Evolutionary conservation across 1,284 basidiomycete species (phyloP).

Genomic region (Sporisorium iseilematis-ciliati): DNA sequence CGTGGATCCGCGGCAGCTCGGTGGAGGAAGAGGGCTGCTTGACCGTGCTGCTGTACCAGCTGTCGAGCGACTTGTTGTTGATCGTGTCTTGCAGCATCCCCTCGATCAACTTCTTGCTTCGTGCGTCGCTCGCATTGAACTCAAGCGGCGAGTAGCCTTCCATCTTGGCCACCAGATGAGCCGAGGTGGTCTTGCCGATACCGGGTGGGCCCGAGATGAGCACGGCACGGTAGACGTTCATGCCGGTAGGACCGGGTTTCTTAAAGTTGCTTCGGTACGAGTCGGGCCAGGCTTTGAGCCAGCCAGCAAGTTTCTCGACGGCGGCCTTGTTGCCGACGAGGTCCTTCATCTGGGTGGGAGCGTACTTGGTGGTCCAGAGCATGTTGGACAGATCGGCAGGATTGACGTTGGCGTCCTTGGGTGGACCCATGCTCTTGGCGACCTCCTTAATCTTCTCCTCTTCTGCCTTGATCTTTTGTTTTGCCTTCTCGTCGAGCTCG

Average conservation of each 20-base stretch:
- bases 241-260: constrained; percentile 91
- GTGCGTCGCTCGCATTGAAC: constrained; percentile 92
- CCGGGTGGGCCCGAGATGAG: constrained; percentile 93
- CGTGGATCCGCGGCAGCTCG: constrained; percentile 75
- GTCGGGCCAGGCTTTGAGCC: constrained; percentile 84
- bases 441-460: constrained; percentile 72
- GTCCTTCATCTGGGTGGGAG: constrained; percentile 86
- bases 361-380: constrained; percentile 96
- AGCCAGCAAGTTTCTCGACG: constrained; percentile 84
- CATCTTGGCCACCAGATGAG: constrained; percentile 88
- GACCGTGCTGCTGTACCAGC: constrained; percentile 76
- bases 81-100: constrained; percentile 71
- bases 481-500: constrained; percentile 80
- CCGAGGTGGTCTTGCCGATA: constrained; percentile 97
- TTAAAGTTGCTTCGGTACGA: constrained; percentile 75
- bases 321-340: constrained; percentile 93
- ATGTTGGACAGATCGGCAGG: constrained; percentile 70
- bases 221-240: constrained; percentile 87
- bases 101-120: constrained; percentile 97
- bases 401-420: constrained; percentile 34
- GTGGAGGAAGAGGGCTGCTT: constrained; percentile 8
- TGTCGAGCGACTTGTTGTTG: constrained; percentile 82
- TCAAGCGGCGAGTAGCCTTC: constrained; percentile 93
- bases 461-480: constrained; percentile 86
- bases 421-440: constrained; percentile 57